Conservation (phyloP, 108 stramenopile species). For the Cylindrotheca closterium region DNA sequence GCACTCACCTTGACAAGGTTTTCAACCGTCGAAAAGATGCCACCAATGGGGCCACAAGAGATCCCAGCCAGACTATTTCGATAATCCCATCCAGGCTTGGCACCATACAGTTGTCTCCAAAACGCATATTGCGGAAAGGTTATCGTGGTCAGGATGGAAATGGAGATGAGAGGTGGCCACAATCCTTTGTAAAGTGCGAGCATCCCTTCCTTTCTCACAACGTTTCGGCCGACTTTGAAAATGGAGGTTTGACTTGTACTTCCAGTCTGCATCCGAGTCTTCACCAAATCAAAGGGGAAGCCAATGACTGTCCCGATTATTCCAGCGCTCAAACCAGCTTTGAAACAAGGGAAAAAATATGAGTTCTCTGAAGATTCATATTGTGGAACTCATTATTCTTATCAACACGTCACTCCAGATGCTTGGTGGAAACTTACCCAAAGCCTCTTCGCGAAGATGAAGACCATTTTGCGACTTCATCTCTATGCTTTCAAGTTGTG, state of each 20-base stretch:
- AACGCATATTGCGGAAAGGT: constrained; percentile 82
- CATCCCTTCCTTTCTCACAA: constrained; percentile 77
- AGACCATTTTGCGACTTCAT: constrained; percentile 22
- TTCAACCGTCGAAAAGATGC: constrained; percentile 79
- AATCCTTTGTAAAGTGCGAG: constrained; percentile 79
- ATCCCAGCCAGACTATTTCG: constrained; percentile 76
- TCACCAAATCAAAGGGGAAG: constrained; percentile 77
- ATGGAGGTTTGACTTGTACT: constrained; percentile 33
- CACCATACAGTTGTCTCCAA: constrained; percentile 62
- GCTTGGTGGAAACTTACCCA: too few relatives aligned
- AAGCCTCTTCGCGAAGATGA: constrained; percentile 60
- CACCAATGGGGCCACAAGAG: constrained; percentile 66
- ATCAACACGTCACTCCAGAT: too few relatives aligned
- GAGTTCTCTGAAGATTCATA: too few relatives aligned
- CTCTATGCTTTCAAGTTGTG: too few relatives aligned
- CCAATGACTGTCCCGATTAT: constrained; percentile 89
- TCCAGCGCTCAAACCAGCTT: constrained; percentile 75
- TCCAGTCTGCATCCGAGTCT: constrained; percentile 47
- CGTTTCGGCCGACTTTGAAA: constrained; percentile 38
- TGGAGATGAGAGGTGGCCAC: constrained; percentile 74
- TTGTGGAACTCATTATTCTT: too few relatives aligned
- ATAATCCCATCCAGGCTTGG: constrained; percentile 67
- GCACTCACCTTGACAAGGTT: constrained; percentile 78
- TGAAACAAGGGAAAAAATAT: too few relatives aligned
- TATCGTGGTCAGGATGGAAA: constrained; percentile 83